Base-by-base conservation (phyloP, 225 moss, liverwort and hornwort species). In the Pleurozium schreberi region DNA sequence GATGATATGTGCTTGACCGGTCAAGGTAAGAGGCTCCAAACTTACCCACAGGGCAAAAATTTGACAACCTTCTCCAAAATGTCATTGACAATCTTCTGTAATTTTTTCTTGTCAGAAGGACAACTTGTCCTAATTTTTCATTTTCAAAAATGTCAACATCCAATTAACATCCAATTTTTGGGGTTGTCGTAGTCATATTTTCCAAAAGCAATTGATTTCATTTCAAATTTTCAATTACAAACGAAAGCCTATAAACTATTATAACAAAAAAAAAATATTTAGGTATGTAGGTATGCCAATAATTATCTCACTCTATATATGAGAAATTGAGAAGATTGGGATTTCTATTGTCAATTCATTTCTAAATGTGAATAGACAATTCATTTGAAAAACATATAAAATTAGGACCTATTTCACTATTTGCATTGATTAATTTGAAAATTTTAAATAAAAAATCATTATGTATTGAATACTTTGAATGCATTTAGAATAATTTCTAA, bases 231-330 rank as follows among this genome's bases (percentile, higher is more conserved):
- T 47, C 28, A 74, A 74, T 74, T 47, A 47, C 30, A 30, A 74
- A 30, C 16, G 18, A 30, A 47, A 47, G 30, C 30, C 6, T 10
- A 23, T 6, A 31, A 74, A 74, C 11, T 11, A 18, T 16, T 45
- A 4, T 11, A 30, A 30, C 1, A 18, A 16, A 45, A 45, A 30
- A 45, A 10, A 45, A 28, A 10, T 28, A 6, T 45, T 3, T 9
- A 42, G 26, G 8, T 25, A 25, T 40, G 25, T 69, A 40, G 8
- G 14, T 69, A 69, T 69, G 14, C 8, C 30, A 74, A 18, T 30
- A n/a, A n/a, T n/a, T n/a, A 30, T 45, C 3, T 30, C 4, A 47
- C 18, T 74, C 30, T 6, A 31, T 30, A 10, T 0, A 0, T 11
- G 18, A 74, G 30, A n/a, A n/a, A n/a, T n/a, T n/a, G n/a, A n/a